Percentiles rank a stretch among this genome's conserved stretches.
Evolutionary conservation across 139 green algal genomes (phyloP).

Genomic region (Nannochloris sp.): DNA sequence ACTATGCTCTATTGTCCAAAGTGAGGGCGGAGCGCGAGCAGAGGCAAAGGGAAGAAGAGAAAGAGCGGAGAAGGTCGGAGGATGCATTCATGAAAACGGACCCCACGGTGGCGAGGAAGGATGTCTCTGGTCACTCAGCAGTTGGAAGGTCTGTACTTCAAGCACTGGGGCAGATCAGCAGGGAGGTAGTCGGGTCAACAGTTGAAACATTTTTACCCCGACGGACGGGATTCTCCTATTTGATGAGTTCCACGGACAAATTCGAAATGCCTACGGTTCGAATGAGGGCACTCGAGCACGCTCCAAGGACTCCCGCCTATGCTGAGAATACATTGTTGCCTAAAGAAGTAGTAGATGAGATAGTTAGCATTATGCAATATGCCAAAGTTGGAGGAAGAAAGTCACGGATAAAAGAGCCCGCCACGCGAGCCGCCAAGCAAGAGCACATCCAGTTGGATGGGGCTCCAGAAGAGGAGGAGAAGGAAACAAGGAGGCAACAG

Average conservation of each 20-base stretch:
- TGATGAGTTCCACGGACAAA: slow-evolving; percentile 73
- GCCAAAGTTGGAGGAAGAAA: slow-evolving; percentile 32
- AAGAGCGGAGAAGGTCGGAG: slow-evolving; percentile 1
- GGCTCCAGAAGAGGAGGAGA: background rate
- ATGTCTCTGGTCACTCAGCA: background rate
- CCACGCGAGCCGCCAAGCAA: background rate
- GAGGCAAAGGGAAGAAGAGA: background rate
- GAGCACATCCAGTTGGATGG: background rate
- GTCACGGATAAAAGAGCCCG: background rate
- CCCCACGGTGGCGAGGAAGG: too few relatives aligned
- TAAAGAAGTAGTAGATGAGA: slow-evolving; percentile 27
- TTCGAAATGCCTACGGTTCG: slow-evolving; percentile 78
- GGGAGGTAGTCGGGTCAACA: background rate
- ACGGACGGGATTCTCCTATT: slow-evolving; percentile 45
- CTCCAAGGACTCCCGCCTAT: background rate
- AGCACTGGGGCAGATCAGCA: background rate
- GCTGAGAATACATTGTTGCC: background rate
- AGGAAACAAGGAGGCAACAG: slow-evolving; percentile 34
- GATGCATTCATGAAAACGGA: background rate
- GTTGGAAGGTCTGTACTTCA: background rate
- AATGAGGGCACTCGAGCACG: slow-evolving; percentile 78
- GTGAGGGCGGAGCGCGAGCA: slow-evolving; percentile 16
- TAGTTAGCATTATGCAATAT: slow-evolving; percentile 85
- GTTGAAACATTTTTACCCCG: slow-evolving; percentile 13
- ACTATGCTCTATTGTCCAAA: slow-evolving; percentile 87